phyloP scores from a whole-genome alignment of 2,329 filamentous ascomycete genomes.

The Arthrinium puccinioides region DNA sequence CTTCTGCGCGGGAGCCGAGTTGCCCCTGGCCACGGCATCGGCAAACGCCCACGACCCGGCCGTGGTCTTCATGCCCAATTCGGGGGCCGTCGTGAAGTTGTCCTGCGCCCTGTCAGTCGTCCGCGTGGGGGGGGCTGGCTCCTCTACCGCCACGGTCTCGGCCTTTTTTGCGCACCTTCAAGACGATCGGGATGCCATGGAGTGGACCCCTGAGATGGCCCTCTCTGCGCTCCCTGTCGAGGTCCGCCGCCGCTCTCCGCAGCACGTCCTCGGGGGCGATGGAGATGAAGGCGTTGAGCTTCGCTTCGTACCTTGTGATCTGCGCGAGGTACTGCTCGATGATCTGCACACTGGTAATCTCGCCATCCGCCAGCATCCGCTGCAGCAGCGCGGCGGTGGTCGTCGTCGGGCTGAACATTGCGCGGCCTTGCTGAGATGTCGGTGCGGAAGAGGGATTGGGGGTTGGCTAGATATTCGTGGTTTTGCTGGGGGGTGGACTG shows the following conservation, averaged over 20 bases:
- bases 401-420: slow-evolving; percentile 1
- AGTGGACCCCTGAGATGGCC: slow-evolving; percentile 1
- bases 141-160: background rate
- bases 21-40: slow-evolving; percentile 2
- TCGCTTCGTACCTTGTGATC: slow-evolving; percentile 1
- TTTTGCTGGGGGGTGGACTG: no score
- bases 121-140: no score
- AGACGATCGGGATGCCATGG: slow-evolving; percentile 8
- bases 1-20: slow-evolving; percentile 1
- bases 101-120: slow-evolving; percentile 7
- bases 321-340: slow-evolving; percentile 1
- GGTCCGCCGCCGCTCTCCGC: background rate
- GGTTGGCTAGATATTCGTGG: no score
- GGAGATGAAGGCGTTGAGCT: slow-evolving; percentile 4
- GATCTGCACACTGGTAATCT: slow-evolving; percentile 2
- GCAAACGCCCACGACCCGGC: slow-evolving; percentile 10
- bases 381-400: background rate
- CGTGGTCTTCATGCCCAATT: slow-evolving; percentile 12
- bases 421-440: no score
- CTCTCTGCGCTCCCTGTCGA: slow-evolving; percentile 1
- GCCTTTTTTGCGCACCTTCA: slow-evolving; percentile 2
- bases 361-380: background rate
- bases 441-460: no score
- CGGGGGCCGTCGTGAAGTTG: slow-evolving; percentile 8
- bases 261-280: slow-evolving; percentile 1